A percentile compares a stretch with the other conserved stretches of the same genome.
phyloP scores from a whole-genome alignment of 345 rosid species.

The Populus deltoides region DNA sequence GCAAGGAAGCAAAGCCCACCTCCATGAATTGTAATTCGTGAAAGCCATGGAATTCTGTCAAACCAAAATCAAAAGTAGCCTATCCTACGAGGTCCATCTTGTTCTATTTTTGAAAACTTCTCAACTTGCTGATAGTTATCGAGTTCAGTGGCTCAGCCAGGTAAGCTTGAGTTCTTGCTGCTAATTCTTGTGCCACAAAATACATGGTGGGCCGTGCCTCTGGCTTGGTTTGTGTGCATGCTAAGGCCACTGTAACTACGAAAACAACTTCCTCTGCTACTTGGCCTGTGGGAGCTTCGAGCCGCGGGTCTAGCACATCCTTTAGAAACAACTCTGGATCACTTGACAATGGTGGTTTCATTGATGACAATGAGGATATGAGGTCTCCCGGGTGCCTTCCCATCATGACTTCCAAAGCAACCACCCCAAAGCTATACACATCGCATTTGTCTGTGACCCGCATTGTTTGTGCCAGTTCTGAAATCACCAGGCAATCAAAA shows the following conservation, averaged over 20 bases:
- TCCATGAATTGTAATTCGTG: no score
- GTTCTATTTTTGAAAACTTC: conserved; percentile 24
- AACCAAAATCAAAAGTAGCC: no score
- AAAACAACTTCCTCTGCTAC: conserved; percentile 42
- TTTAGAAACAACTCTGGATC: conserved; percentile 31
- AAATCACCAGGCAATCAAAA: not conserved
- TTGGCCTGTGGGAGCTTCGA: conserved; percentile 40
- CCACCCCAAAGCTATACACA: conserved; percentile 63
- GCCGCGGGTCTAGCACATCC: conserved; percentile 48
- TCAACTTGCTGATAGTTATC: conserved; percentile 34
- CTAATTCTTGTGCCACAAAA: conserved; percentile 55
- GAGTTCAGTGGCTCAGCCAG: conserved; percentile 27
- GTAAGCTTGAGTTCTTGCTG: conserved; percentile 36
- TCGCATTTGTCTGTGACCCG: conserved; percentile 49
- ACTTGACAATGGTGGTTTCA: conserved; percentile 11
- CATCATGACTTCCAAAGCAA: conserved; percentile 58
- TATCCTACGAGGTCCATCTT: no score
- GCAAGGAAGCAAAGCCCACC: no score
- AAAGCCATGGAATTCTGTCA: no score
- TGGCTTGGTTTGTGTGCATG: conserved; percentile 39
- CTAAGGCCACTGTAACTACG: conserved; percentile 35
- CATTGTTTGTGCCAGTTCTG: conserved; percentile 48
- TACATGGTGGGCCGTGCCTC: conserved; percentile 53
- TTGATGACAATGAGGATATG: conserved; percentile 26
- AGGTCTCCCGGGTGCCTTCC: conserved; percentile 66